Conservation (phyloP, 2,329 filamentous ascomycete species). For the Blastomyces emzantsi region DNA sequence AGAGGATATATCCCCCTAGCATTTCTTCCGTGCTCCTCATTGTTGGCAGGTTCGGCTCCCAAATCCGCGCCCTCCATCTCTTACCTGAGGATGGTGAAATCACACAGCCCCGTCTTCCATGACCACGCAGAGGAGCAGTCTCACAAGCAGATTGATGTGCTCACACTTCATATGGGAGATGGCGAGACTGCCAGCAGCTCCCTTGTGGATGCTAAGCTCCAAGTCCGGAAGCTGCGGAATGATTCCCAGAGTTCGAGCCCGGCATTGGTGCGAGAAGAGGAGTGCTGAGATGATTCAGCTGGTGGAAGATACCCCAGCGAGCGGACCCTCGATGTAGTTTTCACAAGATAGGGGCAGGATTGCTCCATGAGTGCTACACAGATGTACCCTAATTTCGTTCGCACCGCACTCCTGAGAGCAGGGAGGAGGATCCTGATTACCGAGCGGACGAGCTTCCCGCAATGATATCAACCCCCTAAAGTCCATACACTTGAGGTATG, state of each 20-base stretch:
- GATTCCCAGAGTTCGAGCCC: not conserved
- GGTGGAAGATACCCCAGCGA: not conserved
- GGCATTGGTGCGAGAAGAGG: too few species aligned
- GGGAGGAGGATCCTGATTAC: not conserved
- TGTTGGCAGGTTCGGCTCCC: not conserved
- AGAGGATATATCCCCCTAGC: not conserved
- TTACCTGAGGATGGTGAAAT: not conserved
- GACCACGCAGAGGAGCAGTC: not conserved
- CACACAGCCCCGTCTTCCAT: not conserved
- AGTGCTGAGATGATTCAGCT: not conserved
- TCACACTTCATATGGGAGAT: constrained; percentile 4
- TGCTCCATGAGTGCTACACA: constrained; percentile 3
- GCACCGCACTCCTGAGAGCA: not conserved
- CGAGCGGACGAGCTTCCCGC: not conserved
- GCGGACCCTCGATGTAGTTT: constrained; percentile 5
- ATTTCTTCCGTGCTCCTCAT: not conserved
- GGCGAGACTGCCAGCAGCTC: not conserved
- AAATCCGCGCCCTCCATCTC: not conserved
- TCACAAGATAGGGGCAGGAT: not conserved
- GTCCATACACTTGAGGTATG: too few species aligned
- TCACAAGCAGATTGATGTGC: constrained; percentile 1
- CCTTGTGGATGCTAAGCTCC: not conserved
- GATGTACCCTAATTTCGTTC: constrained; percentile 2
- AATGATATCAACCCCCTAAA: not conserved
- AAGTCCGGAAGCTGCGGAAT: not conserved